A percentile compares a stretch with the other conserved stretches of the same genome.
phyloP scores from a whole-genome alignment of 1,284 basidiomycete species.

The Melanopsichium pennsylvanicum region DNA sequence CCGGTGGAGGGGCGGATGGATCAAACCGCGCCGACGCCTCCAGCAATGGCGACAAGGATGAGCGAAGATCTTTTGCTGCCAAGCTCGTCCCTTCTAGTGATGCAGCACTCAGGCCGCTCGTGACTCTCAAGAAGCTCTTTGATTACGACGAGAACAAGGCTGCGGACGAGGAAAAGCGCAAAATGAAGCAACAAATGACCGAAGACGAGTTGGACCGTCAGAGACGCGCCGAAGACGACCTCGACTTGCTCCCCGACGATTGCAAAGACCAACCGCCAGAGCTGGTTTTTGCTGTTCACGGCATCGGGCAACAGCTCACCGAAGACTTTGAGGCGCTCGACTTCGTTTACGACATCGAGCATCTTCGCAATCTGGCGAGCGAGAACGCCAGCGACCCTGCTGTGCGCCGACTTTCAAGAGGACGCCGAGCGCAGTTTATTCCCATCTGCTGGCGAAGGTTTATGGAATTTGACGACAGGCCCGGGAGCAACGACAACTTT shows the following conservation, averaged over 20 bases:
- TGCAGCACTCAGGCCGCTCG: constrained; percentile 35
- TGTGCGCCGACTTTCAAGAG: constrained; percentile 39
- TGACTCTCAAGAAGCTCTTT: constrained; percentile 34
- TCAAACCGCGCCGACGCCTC: constrained; percentile 8
- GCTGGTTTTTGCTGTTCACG: constrained; percentile 57
- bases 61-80: constrained; percentile 26
- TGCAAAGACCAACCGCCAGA: constrained; percentile 53
- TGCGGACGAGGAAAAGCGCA: constrained; percentile 44
- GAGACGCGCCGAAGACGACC: constrained; percentile 15
- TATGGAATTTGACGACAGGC: constrained; percentile 60
- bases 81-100: constrained; percentile 49
- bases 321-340: constrained; percentile 55
- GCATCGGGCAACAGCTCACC: constrained; percentile 59
- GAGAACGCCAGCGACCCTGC: constrained; percentile 43
- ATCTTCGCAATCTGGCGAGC: constrained; percentile 43
- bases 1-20: constrained; percentile 41
- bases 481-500: constrained; percentile 66
- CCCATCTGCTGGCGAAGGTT: constrained; percentile 72
- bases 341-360: constrained; percentile 60
- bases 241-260: constrained; percentile 32
- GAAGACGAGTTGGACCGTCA: constrained; percentile 42
- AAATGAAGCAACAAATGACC: constrained; percentile 50
- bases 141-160: constrained; percentile 49
- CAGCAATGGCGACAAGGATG: constrained; percentile 27
- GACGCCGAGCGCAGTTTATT: constrained; percentile 69